Base-by-base conservation (phyloP, 352 stramenopile species). In the Peronospora destructor region DNA sequence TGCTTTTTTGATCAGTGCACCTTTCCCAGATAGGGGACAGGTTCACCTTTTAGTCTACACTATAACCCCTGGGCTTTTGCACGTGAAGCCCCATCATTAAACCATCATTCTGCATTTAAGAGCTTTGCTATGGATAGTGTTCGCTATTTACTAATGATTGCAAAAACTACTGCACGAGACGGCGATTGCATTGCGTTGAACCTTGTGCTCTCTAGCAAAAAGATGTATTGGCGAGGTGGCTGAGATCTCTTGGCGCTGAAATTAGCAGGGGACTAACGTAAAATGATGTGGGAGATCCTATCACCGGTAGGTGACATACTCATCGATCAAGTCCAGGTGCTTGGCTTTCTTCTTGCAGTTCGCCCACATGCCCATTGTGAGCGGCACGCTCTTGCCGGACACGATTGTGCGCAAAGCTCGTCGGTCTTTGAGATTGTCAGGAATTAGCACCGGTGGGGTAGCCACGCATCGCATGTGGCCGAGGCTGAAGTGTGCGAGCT, bases 401-500 rank as follows among this genome's bases (percentile, higher is more conserved):
- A 83, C 72, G 16, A 72, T 32, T 4, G 64, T 63, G 19, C 51
- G 54, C 10, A 68, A 28, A 14, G 66, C 66, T 41, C 68, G 72
- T 29, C 52, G 46, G 36, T 59, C 57, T 33, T 61, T 66, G 34
- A 77, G 65, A 9, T 36, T 59, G 41, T 62, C 59, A 8, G 72
- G 72, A 58, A 84, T 75, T 28, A 64, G 46, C 21, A 84, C 72
- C 9, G 72, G 72, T 32, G 73, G 73, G 17, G 63, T 72, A 26
- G 64, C 67, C 42, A 68, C 33, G 40, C 76, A 61, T 19, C 57
- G 53, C 66, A 84, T 71, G 53, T 78, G 69, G 44, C 54, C 67
- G 17, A 84, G 49, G 48, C 72, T 77, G 53, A 84, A 84, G 36
- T 56, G 57, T 11, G 56, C 68, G 32, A 73, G 55, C 53, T 84